Percentiles rank a stretch among this genome's conserved stretches.
Conservation (phyloP, 108 stramenopile genomes). For the Cyclotella cryptica region DNA sequence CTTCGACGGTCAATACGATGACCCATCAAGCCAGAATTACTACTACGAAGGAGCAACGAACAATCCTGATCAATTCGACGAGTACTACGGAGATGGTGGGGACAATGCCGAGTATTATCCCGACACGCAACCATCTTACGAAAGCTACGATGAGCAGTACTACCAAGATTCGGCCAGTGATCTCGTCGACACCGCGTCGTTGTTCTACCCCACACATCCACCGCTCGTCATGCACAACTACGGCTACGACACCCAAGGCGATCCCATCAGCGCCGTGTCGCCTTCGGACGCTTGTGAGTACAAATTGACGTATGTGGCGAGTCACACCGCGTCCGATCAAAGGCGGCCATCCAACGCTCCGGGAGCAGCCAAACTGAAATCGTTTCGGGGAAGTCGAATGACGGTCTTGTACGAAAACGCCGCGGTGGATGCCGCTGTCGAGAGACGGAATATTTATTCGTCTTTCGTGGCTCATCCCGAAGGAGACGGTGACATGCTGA, state of each 20-base stretch:
- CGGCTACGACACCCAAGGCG: conserved; percentile 51
- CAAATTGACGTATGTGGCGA: conserved; percentile 69
- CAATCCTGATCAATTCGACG: background rate
- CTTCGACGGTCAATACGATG: no score
- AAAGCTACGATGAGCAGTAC: background rate
- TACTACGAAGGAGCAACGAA: background rate
- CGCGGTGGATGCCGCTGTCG: background rate
- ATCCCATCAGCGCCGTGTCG: conserved; percentile 36
- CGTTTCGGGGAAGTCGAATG: conserved; percentile 44
- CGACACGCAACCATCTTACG: background rate
- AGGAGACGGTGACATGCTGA: conserved; percentile 51
- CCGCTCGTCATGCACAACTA: conserved; percentile 42
- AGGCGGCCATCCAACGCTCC: conserved; percentile 25
- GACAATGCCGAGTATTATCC: background rate
- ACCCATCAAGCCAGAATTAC: background rate
- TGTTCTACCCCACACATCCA: conserved; percentile 28
- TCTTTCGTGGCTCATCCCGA: conserved; percentile 84
- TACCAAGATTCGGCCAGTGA: no score
- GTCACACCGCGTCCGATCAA: conserved; percentile 51
- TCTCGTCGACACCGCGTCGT: background rate
- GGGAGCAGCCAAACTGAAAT: background rate
- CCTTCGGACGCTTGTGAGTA: background rate
- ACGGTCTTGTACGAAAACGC: conserved; percentile 37
- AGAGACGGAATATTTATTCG: conserved; percentile 50
- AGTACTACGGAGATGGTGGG: background rate